Evolutionary conservation across 106 monocot species (phyloP).

Genomic region (Xerophyta viscosa): DNA sequence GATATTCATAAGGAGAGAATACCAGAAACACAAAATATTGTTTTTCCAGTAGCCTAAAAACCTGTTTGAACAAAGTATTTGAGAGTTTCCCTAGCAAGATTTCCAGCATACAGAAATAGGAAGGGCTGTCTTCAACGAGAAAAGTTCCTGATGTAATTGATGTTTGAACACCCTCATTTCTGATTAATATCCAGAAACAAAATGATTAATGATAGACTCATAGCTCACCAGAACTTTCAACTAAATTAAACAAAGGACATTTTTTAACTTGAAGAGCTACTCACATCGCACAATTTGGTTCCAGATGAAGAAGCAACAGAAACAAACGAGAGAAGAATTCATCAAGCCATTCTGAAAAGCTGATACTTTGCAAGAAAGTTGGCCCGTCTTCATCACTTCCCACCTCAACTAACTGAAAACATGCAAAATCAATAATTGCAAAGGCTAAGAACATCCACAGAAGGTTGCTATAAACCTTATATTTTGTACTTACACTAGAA

Average conservation of each 20-base stretch:
- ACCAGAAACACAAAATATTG: too few species aligned
- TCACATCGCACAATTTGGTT: conserved; percentile 66
- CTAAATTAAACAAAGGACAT: conserved; percentile 1
- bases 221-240: background rate
- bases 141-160: conserved; percentile 76
- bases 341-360: conserved; percentile 92
- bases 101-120: conserved; percentile 90
- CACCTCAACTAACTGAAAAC: conserved; percentile 46
- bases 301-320: conserved; percentile 90
- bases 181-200: conserved; percentile 11
- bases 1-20: background rate
- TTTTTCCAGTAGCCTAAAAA: conserved; percentile 10
- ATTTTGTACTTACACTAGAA: conserved; percentile 71
- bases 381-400: conserved; percentile 38
- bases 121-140: conserved; percentile 77
- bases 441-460: too few species aligned
- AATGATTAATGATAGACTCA: background rate
- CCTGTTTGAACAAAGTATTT: conserved; percentile 74
- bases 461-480: background rate
- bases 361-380: conserved; percentile 42
- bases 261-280: conserved; percentile 10
- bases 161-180: conserved; percentile 60
- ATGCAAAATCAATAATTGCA: conserved; percentile 8
- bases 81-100: conserved; percentile 84
- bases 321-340: conserved; percentile 92